Base-by-base conservation (phyloP, 768 basidiomycete species). In the Rhizopogon rudus region DNA sequence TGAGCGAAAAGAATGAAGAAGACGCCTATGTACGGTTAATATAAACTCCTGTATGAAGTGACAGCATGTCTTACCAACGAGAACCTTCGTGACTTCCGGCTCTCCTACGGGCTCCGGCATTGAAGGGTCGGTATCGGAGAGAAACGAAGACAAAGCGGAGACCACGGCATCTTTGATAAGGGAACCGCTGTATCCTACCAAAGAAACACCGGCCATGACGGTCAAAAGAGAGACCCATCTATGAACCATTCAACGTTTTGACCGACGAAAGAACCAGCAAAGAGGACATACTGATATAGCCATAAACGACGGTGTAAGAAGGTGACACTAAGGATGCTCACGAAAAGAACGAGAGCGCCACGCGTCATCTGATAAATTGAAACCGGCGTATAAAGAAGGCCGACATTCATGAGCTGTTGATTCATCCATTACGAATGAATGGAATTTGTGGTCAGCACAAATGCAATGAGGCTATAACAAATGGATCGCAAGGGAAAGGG, bases 311-410 rank as follows among this genome's bases (percentile, higher is more conserved):
- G 85, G 49, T 79, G 81, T 56, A 99, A 84, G 79, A 98, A 98
- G 54, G 94, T 68, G 64, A 98, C 94, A 50, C 88, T 91, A 62
- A 98, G 82, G 53, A 91, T 66, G 44, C 93, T 96, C 57, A 98
- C 96, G 72, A 94, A 98, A 52, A 96, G 81, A 46, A 97, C 93
- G 55, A 97, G 84, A 42, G 93, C 88, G 50, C 95, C 94, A 56
- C 89, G 85, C 57, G 87, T 92, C 94, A 97, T 96, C 71, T 97
- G 96, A 76, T 92, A 98, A 63, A 98, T 93, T 42, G 91, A 94
- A 53, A 99, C 97, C 29, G 96, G 96, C 1, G 94, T 95, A 71
- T 95, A 93, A 39, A 99, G 81, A 45, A 99, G 80, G 53, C 97
- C 97, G 61, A 96, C 78, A 67, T 97, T 97, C 97, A 98, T 98